A percentile compares a stretch with the other conserved stretches of the same genome.
These are phyloP conservation scores for Apiotrichum domesticum DNA, from an alignment of 1,284 basidiomycete species.

Conservation along the genomic window DNA sequence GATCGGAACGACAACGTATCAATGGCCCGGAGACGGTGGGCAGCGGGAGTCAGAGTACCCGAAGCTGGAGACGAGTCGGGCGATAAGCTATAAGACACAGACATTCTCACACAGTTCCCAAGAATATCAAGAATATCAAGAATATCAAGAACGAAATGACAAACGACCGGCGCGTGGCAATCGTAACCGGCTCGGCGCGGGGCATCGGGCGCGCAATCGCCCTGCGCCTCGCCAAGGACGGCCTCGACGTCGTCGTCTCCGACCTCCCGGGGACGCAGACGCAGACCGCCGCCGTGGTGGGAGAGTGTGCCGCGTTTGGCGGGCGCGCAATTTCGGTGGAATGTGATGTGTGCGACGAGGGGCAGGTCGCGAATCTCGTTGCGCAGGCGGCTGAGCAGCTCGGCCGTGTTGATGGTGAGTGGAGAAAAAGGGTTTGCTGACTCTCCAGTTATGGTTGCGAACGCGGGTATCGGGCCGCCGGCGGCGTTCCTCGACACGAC, in stretches of 20 bases:
- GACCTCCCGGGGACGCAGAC: slow-evolving; percentile 21
- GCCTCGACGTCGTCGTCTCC: slow-evolving; percentile 45
- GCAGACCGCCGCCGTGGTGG: neutral
- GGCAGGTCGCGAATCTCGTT: slow-evolving; percentile 28
- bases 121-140: neutral
- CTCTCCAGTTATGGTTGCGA: slow-evolving; percentile 39
- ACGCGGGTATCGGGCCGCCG: slow-evolving; percentile 45
- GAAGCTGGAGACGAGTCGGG: too few relatives aligned
- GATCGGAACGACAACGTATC: too few relatives aligned
- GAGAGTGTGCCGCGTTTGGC: slow-evolving; percentile 21
- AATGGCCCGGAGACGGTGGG: too few relatives aligned
- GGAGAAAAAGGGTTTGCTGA: neutral
- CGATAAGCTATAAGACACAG: too few relatives aligned
- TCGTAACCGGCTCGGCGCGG: slow-evolving; percentile 49
- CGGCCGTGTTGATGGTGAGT: slow-evolving; percentile 31
- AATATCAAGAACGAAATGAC: neutral
- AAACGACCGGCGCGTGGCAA: slow-evolving; percentile 22
- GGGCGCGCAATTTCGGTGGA: slow-evolving; percentile 27
- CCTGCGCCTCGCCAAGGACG: slow-evolving; percentile 47
- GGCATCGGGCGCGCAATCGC: slow-evolving; percentile 50
- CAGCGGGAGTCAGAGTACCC: too few relatives aligned
- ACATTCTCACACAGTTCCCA: neutral
- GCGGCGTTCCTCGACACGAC: slow-evolving; percentile 38
- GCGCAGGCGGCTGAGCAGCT: slow-evolving; percentile 40
- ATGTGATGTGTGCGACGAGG: slow-evolving; percentile 37